Conservation (phyloP, 306 rosid genomes). For the Inga leiocalycina region DNA sequence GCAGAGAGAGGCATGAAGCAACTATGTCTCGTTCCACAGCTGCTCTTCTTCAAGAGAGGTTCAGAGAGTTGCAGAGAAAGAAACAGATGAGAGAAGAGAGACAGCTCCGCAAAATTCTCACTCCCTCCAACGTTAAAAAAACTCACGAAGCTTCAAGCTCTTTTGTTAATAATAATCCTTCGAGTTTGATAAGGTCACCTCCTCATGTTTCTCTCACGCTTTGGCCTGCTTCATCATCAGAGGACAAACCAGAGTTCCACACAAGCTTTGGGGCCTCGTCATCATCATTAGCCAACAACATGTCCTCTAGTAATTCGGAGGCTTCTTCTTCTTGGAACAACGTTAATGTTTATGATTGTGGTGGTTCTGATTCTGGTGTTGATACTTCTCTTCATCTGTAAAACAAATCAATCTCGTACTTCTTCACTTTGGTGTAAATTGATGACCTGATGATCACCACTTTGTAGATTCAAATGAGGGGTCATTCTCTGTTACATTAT, state of each 20-base stretch:
- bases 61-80: slow-evolving; percentile 75
- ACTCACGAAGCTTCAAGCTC: slow-evolving; percentile 36
- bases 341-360: slow-evolving; percentile 12
- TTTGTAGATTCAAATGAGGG: slow-evolving; percentile 17
- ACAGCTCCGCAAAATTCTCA: slow-evolving; percentile 52
- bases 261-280: slow-evolving; percentile 17
- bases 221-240: slow-evolving; percentile 52
- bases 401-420: slow-evolving; percentile 23
- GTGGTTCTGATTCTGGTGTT: slow-evolving; percentile 46
- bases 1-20: slow-evolving; percentile 52
- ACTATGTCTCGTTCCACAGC: slow-evolving; percentile 64
- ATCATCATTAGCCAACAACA: neutral
- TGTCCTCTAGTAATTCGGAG: slow-evolving; percentile 12
- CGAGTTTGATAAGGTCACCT: slow-evolving; percentile 29
- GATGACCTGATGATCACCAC: neutral
- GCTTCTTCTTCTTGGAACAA: slow-evolving; percentile 41
- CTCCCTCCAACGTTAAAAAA: slow-evolving; percentile 15
- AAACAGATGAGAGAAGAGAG: slow-evolving; percentile 87
- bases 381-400: slow-evolving; percentile 94
- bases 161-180: slow-evolving; percentile 34
- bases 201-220: slow-evolving; percentile 68
- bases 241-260: slow-evolving; percentile 20
- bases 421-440: neutral
- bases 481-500: neutral
- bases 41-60: slow-evolving; percentile 88